Base-by-base conservation (phyloP, 2,329 filamentous ascomycete genomes). In the Ceratocystis huliohia region DNA sequence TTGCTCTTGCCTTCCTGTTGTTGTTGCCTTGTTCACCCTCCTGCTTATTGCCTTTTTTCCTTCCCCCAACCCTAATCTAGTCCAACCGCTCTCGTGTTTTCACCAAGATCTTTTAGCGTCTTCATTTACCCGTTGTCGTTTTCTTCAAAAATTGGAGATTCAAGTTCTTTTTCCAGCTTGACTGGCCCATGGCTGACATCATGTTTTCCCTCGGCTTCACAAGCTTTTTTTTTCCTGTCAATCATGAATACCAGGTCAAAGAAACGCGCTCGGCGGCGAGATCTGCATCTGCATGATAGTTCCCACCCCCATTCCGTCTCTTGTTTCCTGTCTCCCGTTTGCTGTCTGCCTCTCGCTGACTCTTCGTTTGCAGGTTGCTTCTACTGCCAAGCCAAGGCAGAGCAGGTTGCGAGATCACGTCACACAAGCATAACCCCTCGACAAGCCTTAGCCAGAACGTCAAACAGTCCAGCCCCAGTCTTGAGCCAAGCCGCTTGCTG, bases 171-270 rank as follows among this genome's bases (percentile, higher is more conserved):
- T 33, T 33, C 5, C 30, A n/a, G 10, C 48, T 25, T 8, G 6
- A 22, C 22, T 25, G 13, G 22, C 4, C 7, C 3, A 8, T 53
- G 6, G 6, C 48, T 53, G n/a, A 22, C 13, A 53, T 25, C n/a
- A n/a, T 7, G n/a, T 22, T 53, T 33, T 57, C 28, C 53, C 53
- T 57, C 53, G 17, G 53, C 53, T 57, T 57, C 53, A 57, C 53
- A 33, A 22, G 53, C 13, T 15, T 41, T 41, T 37, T 13, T 15
- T 4, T 41, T 41, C 37, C 37, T 41, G 37, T 57, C 17, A 33
- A 57, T 30, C 53, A 22, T 53, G n/a, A 25, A 53, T 22, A 25
- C 7, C 48, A 8, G 10, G 2, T 6, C n/a, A 7, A n/a, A 53
- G 48, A 53, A 20, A 53, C 48, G n/a, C 48, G 2, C 17, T n/a